Base-by-base conservation (phyloP, 176 grass and related monocot species). In the Pharus latifolius region DNA sequence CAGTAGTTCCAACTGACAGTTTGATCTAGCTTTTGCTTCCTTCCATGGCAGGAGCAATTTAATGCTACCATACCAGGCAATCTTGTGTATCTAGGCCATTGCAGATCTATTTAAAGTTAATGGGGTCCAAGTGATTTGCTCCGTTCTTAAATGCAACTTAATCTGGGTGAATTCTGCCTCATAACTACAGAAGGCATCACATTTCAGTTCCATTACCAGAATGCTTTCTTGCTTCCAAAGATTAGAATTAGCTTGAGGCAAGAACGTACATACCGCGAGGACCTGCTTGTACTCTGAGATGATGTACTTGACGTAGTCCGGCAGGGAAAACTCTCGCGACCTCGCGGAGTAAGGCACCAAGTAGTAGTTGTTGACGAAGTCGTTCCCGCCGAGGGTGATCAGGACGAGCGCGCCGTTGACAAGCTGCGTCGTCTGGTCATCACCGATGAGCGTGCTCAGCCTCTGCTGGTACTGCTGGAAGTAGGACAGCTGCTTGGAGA, bases 341-440 rank as follows among this genome's bases (percentile, higher is more conserved):
- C 94, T 68, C 0, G 28, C 26, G 0, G 94, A 98, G 84, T 55
- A 98, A 3, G 94, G 94, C 0, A 98, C 15, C n/a, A 98, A 83
- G 81, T 98, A 98, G 75, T 98, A 98, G 89, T 98, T 98, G 87
- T 98, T 98, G 1, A 98, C 94, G 64, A 98, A 98, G 79, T 98
- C 94, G 48, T 98, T 98, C 60, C 94, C 94, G 7, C 94, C 94
- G 3, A 98, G 49, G 1, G 94, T 85, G 78, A 98, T 85, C 71
- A 98, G 79, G 23, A 85, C 81, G 1, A 98, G 88, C 1, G 74
- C 27, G 7, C 78, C n/a, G 63, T 43, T 80, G 3, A 98, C 81
- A 23, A 88, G 40, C 0, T 51, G 65, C 5, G 27, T 15, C 15
- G 86, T 17, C 57, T 61, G 6, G 2, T 83, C 69, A 1, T 26